A percentile compares a stretch with the other conserved stretches of the same genome.
Conservation (phyloP, 2,329 filamentous ascomycete genomes). For the Exophiala sp. region DNA sequence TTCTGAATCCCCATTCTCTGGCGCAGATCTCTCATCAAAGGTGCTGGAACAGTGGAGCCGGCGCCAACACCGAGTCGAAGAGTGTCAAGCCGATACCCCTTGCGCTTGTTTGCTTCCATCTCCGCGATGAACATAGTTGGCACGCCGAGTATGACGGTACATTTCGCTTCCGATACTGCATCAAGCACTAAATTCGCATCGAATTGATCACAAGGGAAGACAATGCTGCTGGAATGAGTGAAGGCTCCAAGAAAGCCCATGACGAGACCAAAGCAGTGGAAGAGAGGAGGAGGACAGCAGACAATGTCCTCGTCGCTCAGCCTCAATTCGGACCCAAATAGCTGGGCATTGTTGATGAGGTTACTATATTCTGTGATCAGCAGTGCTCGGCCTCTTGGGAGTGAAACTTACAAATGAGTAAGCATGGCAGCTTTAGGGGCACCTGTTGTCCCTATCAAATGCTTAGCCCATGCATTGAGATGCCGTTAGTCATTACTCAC, state of each 20-base stretch:
- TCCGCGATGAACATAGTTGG: slow-evolving; percentile 24
- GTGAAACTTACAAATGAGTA: slow-evolving; percentile 69
- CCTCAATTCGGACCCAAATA: slow-evolving; percentile 80
- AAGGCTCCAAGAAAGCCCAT: slow-evolving; percentile 93
- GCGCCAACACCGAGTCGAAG: slow-evolving; percentile 85
- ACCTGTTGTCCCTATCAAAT: slow-evolving; percentile 68
- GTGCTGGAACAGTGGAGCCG: slow-evolving; percentile 72
- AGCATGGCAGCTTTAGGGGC: slow-evolving; percentile 88
- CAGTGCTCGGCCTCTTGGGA: background rate
- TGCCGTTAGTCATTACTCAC: background rate
- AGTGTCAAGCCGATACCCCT: slow-evolving; percentile 6
- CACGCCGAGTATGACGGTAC: slow-evolving; percentile 39
- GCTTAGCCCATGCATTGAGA: background rate
- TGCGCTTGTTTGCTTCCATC: slow-evolving; percentile 15
- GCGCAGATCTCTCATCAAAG: slow-evolving; percentile 63
- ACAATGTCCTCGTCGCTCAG: slow-evolving; percentile 68
- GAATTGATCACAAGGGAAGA: slow-evolving; percentile 85
- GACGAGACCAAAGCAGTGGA: slow-evolving; percentile 79
- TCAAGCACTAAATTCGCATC: slow-evolving; percentile 68
- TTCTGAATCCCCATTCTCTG: slow-evolving; percentile 70
- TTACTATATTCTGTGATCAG: slow-evolving; percentile 16
- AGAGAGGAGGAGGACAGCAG: slow-evolving; percentile 57
- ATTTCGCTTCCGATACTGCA: slow-evolving; percentile 11
- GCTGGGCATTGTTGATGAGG: slow-evolving; percentile 69
- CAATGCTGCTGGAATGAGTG: slow-evolving; percentile 73